phyloP scores from a whole-genome alignment of 2,329 filamentous ascomycete genomes.

The Raffaelea albimanens region DNA sequence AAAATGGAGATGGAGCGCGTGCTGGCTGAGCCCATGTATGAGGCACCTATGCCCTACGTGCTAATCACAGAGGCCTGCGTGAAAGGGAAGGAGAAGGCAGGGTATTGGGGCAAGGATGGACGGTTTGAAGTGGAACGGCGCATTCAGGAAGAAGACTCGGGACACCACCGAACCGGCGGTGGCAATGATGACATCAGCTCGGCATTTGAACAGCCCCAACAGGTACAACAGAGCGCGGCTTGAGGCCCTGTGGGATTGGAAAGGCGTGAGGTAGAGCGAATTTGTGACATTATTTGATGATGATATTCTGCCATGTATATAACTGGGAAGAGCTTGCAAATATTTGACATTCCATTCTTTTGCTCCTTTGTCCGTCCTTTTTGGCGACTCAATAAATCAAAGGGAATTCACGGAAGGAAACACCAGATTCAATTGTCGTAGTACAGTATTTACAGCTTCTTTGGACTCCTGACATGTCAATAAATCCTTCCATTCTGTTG shows the following conservation, averaged over 20 bases:
- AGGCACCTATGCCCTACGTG: constrained; percentile 67
- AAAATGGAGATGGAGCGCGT: constrained; percentile 76
- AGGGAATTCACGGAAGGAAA: neutral
- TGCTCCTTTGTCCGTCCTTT: neutral
- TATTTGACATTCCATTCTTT: neutral
- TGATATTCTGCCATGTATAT: too few relatives aligned
- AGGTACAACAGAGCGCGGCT: constrained; percentile 38
- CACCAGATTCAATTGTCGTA: constrained; percentile 18
- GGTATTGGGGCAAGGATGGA: constrained; percentile 61
- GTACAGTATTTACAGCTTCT: constrained; percentile 23
- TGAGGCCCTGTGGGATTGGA: too few relatives aligned
- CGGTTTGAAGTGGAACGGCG: constrained; percentile 59
- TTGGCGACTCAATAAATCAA: constrained; percentile 10
- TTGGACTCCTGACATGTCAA: neutral
- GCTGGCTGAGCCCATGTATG: constrained; percentile 71
- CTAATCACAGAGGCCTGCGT: constrained; percentile 64
- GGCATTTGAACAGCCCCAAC: constrained; percentile 31
- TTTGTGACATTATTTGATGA: too few relatives aligned
- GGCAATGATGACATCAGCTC: constrained; percentile 2
- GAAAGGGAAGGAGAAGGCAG: constrained; percentile 47
- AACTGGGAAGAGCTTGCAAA: too few relatives aligned
- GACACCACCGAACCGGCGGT: neutral
- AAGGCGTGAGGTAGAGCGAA: too few relatives aligned
- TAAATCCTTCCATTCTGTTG: neutral
- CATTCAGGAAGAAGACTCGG: constrained; percentile 53